phyloP scores from a whole-genome alignment of 768 basidiomycete genomes.

The Boletus rufocinnamomeus region DNA sequence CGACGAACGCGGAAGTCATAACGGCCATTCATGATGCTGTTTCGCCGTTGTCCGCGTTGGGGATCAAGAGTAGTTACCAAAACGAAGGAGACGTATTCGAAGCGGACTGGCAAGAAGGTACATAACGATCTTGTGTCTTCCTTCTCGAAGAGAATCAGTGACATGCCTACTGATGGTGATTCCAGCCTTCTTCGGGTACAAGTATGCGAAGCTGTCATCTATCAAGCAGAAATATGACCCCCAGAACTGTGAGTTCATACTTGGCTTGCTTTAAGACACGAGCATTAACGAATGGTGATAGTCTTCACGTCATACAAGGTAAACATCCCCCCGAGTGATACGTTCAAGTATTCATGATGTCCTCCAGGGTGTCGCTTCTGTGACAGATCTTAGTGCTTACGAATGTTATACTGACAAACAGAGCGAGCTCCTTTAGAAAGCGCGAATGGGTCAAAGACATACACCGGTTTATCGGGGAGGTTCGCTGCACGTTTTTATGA shows the following conservation, averaged over 20 bases:
- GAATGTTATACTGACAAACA: constrained; percentile 6
- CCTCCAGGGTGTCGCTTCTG: constrained; percentile 8
- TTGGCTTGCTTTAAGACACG: not conserved
- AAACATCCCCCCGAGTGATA: not conserved
- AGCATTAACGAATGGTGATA: not conserved
- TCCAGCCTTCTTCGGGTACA: constrained; percentile 27
- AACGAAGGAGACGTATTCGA: constrained; percentile 25
- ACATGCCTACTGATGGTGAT: not conserved
- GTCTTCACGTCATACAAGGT: constrained; percentile 27
- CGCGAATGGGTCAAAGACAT: not conserved
- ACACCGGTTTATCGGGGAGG: not conserved
- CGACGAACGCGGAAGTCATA: constrained; percentile 3
- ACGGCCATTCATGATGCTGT: constrained; percentile 11
- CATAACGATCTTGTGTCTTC: not conserved
- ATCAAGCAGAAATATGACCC: constrained; percentile 30
- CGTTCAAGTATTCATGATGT: not conserved
- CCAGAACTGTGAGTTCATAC: constrained; percentile 15
- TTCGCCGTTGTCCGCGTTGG: constrained; percentile 17
- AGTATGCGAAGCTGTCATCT: constrained; percentile 15
- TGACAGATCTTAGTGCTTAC: constrained; percentile 3
- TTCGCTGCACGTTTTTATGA: not conserved
- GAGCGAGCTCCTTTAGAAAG: constrained; percentile 4
- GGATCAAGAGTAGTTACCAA: constrained; percentile 25
- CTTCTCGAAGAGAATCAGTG: too few relatives aligned
- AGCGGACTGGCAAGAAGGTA: constrained; percentile 22